phyloP scores from a whole-genome alignment of 1,284 basidiomycete species.

The Austropuccinia psidii region DNA sequence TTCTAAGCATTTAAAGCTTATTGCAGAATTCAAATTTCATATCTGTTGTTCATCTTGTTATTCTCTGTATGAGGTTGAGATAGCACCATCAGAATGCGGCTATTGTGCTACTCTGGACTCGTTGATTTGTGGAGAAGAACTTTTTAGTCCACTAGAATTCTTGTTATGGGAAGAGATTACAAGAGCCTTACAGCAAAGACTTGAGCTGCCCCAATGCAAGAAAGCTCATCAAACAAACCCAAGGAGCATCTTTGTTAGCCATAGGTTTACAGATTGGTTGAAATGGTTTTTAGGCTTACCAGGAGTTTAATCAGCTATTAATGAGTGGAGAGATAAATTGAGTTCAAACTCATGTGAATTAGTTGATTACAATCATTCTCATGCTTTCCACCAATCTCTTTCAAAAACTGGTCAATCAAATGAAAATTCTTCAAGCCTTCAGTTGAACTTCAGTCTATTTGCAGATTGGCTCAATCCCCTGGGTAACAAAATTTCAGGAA shows the following conservation, averaged over 20 bases:
- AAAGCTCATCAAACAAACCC: background rate
- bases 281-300: background rate
- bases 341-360: too few species aligned
- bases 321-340: background rate
- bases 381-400: background rate
- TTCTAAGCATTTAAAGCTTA: background rate
- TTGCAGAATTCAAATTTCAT: background rate
- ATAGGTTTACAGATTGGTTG: background rate
- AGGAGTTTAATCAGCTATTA: background rate
- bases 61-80: background rate
- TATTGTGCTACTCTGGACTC: background rate
- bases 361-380: background rate
- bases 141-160: background rate
- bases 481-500: conserved; percentile 18
- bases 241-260: background rate
- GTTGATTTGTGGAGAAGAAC: background rate
- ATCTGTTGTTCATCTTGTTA: background rate
- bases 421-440: background rate
- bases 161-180: too few species aligned
- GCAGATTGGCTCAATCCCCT: conserved; percentile 16
- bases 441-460: background rate
- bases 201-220: background rate
- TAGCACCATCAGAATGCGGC: background rate
- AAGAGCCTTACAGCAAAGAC: too few species aligned
- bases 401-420: background rate